Evolutionary conservation across 352 stramenopile genomes (phyloP).

Genomic region (Phytopythium mirpurense): DNA sequence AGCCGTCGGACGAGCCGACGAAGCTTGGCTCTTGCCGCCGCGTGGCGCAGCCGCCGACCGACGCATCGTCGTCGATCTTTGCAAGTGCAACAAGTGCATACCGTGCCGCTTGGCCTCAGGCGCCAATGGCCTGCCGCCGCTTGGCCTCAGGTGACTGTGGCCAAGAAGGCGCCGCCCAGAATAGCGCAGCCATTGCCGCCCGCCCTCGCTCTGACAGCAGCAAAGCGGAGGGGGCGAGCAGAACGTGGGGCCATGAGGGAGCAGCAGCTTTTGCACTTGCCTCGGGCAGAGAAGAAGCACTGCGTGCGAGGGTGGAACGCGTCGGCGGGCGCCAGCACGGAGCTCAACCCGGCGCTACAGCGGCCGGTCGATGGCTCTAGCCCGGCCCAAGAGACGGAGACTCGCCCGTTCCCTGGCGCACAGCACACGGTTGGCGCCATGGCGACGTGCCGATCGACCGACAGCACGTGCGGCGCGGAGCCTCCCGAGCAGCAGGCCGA

Average conservation of each 20-base stretch:
- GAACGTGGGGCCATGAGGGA: no score
- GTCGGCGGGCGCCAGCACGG: background rate
- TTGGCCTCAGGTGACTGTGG: background rate
- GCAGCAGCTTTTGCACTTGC: constrained; percentile 16
- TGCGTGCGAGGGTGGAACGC: constrained; percentile 28
- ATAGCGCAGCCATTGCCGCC: background rate
- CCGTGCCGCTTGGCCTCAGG: background rate
- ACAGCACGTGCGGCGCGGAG: background rate
- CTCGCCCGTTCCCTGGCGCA: no score
- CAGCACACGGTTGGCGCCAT: no score
- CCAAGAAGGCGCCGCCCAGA: background rate
- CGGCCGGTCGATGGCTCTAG: background rate
- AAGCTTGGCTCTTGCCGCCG: background rate
- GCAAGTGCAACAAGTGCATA: no score
- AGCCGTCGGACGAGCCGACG: background rate
- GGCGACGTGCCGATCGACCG: background rate
- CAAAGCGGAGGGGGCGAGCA: no score
- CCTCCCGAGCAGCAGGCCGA: background rate
- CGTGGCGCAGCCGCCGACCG: background rate
- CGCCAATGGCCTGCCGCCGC: background rate
- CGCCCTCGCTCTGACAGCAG: no score
- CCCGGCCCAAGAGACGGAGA: background rate
- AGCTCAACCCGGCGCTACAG: background rate
- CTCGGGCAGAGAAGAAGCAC: constrained; percentile 31
- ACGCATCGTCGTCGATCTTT: background rate